These are phyloP conservation scores for Nematodospora anomalae DNA, from an alignment of 1,139 yeast species.

Conservation along the genomic window DNA sequence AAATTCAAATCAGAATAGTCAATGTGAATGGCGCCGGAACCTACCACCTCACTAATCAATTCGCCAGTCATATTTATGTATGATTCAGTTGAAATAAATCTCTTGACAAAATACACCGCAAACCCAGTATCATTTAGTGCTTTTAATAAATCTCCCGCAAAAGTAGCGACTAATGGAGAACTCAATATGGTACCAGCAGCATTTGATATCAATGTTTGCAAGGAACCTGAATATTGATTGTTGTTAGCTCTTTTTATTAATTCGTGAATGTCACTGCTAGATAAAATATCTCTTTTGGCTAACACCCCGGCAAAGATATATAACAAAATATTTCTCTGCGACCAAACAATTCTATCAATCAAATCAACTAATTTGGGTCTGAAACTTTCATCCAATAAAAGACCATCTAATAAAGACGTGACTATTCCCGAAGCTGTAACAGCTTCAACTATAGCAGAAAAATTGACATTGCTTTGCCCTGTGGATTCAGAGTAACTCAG, in stretches of 20 bases:
- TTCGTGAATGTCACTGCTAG: constrained; percentile 7
- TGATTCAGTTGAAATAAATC: constrained; percentile 35
- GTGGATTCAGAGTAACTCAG: constrained; percentile 1
- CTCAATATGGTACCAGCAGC: constrained; percentile 29
- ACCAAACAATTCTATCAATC: constrained; percentile 30
- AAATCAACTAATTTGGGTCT: constrained; percentile 40
- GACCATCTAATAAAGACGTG: constrained; percentile 34
- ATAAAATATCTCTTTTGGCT: constrained; percentile 17
- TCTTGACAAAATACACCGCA: constrained; percentile 38
- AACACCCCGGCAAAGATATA: constrained; percentile 28
- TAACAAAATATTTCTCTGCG: constrained; percentile 30
- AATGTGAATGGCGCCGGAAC: constrained; percentile 28
- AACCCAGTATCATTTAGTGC: constrained; percentile 48
- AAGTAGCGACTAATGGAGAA: constrained; percentile 27
- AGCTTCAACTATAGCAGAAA: constrained; percentile 23
- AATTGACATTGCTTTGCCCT: constrained; percentile 19
- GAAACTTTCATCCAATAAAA: constrained; percentile 35
- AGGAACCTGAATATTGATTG: constrained; percentile 21
- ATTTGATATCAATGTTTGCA: constrained; percentile 32
- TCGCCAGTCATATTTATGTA: constrained; percentile 41
- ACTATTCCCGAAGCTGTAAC: constrained; percentile 38
- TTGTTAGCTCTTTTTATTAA: constrained; percentile 24
- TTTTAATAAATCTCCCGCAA: constrained; percentile 29
- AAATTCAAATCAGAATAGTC: constrained; percentile 26
- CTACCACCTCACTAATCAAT: constrained; percentile 26